Conservation (phyloP, 257 asterid genomes). For the Gardenia jasminoides region DNA sequence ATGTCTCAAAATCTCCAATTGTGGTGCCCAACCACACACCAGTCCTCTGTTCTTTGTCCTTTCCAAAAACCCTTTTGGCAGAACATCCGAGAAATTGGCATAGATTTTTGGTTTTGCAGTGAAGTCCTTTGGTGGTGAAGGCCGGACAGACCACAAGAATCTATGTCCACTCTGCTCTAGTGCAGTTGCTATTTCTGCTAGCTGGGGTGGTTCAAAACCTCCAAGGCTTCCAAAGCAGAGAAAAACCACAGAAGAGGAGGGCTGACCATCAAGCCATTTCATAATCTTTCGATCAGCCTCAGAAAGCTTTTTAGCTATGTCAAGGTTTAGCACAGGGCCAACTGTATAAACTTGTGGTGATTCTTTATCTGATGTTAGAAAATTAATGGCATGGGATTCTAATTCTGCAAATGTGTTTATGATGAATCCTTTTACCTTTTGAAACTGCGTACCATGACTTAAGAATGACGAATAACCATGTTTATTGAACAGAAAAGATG, state of each 20-base stretch:
- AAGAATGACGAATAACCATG: background rate
- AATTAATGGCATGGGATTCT: conserved; percentile 2
- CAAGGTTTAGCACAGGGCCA: conserved; percentile 8
- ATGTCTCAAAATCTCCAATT: conserved; percentile 7
- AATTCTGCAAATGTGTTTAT: conserved; percentile 1
- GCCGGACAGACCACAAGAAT: conserved; percentile 11
- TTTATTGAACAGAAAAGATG: conserved; percentile 6
- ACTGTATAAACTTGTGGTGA: background rate
- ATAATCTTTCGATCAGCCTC: background rate
- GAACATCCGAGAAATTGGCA: background rate
- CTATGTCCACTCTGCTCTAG: background rate
- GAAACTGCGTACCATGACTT: background rate
- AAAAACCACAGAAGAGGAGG: conserved; percentile 10
- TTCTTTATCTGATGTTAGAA: background rate
- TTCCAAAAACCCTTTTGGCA: conserved; percentile 10
- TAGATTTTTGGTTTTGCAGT: background rate
- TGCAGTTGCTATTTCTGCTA: conserved; percentile 7
- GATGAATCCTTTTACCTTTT: conserved; percentile 5
- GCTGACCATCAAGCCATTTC: conserved; percentile 18
- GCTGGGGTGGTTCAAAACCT: conserved; percentile 16
- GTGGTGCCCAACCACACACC: conserved; percentile 16
- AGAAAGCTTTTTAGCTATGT: background rate
- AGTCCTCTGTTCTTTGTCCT: conserved; percentile 9
- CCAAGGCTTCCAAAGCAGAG: conserved; percentile 18
- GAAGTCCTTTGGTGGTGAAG: background rate